Conservation (phyloP, 345 rosid species). For the Passiflora organensis region DNA sequence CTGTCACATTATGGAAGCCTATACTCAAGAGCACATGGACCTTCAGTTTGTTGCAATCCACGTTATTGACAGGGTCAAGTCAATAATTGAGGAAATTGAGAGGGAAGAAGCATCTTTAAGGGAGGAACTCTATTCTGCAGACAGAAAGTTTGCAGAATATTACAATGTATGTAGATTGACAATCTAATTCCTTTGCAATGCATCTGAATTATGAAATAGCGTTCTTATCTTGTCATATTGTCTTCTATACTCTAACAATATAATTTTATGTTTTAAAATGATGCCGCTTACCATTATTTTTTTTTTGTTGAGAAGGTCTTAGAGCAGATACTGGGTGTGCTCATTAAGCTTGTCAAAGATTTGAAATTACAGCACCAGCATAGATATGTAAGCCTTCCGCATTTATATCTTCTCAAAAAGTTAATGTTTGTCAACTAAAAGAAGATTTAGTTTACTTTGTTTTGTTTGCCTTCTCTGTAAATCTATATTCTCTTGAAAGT, state of each 20-base stretch:
- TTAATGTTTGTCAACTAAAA: not conserved
- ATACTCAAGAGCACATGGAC: not conserved
- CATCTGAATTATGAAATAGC: not conserved
- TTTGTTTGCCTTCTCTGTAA: not conserved
- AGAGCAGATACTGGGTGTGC: constrained; percentile 94
- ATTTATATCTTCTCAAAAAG: not conserved
- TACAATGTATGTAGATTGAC: constrained; percentile 59
- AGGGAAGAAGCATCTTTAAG: constrained; percentile 83
- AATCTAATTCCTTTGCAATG: not conserved
- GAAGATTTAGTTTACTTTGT: not conserved
- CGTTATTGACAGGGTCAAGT: constrained; percentile 65
- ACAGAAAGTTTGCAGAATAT: constrained; percentile 87
- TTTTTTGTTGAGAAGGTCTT: constrained; percentile 52
- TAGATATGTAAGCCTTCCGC: constrained; percentile 57
- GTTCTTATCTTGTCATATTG: constrained; percentile 2
- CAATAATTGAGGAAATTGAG: constrained; percentile 89
- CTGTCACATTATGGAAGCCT: not conserved
- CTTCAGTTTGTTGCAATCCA: not conserved
- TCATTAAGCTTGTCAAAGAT: constrained; percentile 95
- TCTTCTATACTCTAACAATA: no score
- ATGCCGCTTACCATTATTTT: not conserved
- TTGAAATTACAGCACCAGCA: constrained; percentile 93
- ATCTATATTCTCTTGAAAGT: constrained; percentile 2
- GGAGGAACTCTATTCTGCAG: constrained; percentile 93
- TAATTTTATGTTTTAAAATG: no score